Evolutionary conservation across 305 asterid genomes (phyloP), one percentile per base, ranked within the genome.

Genomic region (Solanum chacoense): DNA sequence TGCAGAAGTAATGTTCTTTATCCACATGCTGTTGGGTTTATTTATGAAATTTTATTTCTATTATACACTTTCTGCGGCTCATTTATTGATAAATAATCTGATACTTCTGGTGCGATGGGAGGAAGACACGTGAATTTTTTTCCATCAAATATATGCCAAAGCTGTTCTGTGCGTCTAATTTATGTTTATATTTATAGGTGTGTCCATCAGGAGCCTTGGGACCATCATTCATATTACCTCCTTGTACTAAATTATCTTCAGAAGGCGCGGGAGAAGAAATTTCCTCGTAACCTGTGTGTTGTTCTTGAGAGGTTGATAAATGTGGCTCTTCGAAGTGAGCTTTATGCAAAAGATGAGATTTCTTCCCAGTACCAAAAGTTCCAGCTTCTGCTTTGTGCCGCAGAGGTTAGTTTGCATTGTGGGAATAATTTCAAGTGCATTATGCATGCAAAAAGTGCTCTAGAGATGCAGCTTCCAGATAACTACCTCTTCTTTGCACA

Each of bases 141-240:
- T 32, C 26, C 89, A 35, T 86, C 45, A 50, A 59, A 83, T 83
- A 50, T 50, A 22, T 50, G 73, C 87, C 42, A 50, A 50, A 50
- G 73, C 73, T 29, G 12, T 83, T 83, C 73, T 11, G 73, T 55
- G 73, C 6, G 10, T 55, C 71, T 87, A 28, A 26, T 77, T 89
- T 71, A 31, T 89, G 59, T 72, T 28, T 80, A 75, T 87, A 88
- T 91, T 89, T 86, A 89, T 95, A 97, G 99, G 93, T 88, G 87
- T 90, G 91, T 96, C 93, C 99, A 94, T 93, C 98, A 93, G 90
- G 98, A 97, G 90, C 99, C 99, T 16, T 96, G 99, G 99, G 95
- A 95, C 90, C 90, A 91, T 87, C 94, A 89, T 88, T 94, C 94
- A 9, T 92, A 97, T 92, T 96, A 95, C 91, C 91, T 96, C 91